Percentiles rank a stretch among this genome's conserved stretches.
phyloP scores from a whole-genome alignment of 1,139 yeast species.

The Casaregolazyma suthepensis region DNA sequence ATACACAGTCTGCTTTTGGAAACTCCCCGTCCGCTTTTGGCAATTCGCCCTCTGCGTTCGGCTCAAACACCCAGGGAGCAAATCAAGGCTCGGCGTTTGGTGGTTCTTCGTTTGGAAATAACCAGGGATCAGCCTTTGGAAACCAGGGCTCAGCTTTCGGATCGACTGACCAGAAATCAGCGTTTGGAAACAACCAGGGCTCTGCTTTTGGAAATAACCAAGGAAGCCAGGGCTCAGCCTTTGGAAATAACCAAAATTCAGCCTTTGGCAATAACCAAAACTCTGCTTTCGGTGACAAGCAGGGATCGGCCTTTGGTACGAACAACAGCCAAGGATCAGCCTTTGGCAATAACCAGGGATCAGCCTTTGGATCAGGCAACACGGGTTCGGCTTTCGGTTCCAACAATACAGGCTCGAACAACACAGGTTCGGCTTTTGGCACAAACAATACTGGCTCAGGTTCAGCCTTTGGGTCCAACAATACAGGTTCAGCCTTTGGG shows the following conservation, averaged over 20 bases:
- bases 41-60: background rate
- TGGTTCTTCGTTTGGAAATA: slow-evolving; percentile 14
- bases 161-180: background rate
- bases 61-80: background rate
- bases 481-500: background rate
- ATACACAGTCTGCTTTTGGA: background rate
- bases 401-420: background rate
- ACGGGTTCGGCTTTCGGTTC: background rate
- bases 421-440: background rate
- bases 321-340: slow-evolving; percentile 17
- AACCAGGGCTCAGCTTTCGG: slow-evolving; percentile 22
- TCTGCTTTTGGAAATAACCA: slow-evolving; percentile 20
- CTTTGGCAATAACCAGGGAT: slow-evolving; percentile 18
- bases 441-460: background rate
- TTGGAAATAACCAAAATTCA: background rate
- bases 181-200: background rate
- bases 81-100: slow-evolving; percentile 17
- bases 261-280: background rate
- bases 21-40: background rate
- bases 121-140: slow-evolving; percentile 8
- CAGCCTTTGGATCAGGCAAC: slow-evolving; percentile 20
- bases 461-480: slow-evolving; percentile 5
- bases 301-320: slow-evolving; percentile 18
- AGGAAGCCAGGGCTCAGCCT: background rate
- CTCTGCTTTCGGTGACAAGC: slow-evolving; percentile 3